Base-by-base conservation (phyloP, 345 rosid genomes). In the Sisymbrium altissimum region DNA sequence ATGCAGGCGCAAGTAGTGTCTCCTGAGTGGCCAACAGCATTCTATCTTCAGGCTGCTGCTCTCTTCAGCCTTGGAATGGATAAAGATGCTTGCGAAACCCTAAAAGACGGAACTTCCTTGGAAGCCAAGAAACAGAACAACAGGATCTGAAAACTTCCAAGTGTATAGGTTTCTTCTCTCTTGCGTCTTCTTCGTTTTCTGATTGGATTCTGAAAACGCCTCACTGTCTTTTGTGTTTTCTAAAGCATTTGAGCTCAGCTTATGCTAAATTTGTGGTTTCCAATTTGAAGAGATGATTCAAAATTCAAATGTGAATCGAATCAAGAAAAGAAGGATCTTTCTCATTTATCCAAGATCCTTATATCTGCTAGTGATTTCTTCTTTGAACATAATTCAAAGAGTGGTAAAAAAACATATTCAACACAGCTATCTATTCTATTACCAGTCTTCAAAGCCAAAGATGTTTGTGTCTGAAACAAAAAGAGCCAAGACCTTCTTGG, bases 31-130 rank as follows among this genome's bases (percentile, higher is more conserved):
- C 77, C 94, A 9, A 86, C 97, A 1, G 88, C 94, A 30, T 90
- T 85, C 32, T 88, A 90, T 70, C 94, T 90, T 60, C 92, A 90
- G 72, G 94, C 97, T 29, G 92, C 92, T 71, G 91, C 94, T 44
- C 92, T 88, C 66, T 87, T 88, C 83, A 84, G 81, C 76, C 92
- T 88, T 33, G 89, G 94, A 55, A 87, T 88, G 96, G 88, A 90
- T 62, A 83, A 82, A 13, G 93, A 90, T 59, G 96, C 92, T 2
- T 83, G 83, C 29, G 93, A 90, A 85, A 90, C 88, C 56, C 87
- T 90, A 44, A 88, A 86, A 81, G 96, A 90, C 21, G 93, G 96
- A n/a, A 82, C 93, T n/a, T 81, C 81, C 70, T 85, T 90, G 86
- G 96, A 88, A 78, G 80, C 80, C 80, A 84, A 84, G 74, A 83